phyloP scores from a whole-genome alignment of 1,139 yeast genomes.

The Geotrichum australiense region DNA sequence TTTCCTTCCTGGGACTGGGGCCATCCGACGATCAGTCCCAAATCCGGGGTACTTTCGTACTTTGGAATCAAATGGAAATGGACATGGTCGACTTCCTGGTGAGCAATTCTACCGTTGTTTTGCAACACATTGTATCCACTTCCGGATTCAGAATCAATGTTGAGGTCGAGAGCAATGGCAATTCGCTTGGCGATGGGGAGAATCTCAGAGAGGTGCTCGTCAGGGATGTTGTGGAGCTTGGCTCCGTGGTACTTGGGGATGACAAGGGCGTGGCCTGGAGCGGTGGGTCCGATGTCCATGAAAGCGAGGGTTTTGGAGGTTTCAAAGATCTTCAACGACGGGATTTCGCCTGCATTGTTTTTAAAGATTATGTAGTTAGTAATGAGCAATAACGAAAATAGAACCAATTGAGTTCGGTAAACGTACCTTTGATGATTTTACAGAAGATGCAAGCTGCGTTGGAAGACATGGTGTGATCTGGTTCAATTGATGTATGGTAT shows the following conservation, averaged over 20 bases:
- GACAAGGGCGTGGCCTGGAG: slow-evolving; percentile 79
- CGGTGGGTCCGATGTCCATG: slow-evolving; percentile 86
- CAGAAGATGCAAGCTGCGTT: slow-evolving; percentile 76
- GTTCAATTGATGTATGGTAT: background rate
- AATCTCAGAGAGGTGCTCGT: slow-evolving; percentile 76
- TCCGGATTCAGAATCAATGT: slow-evolving; percentile 56
- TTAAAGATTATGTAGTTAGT: no score
- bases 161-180: slow-evolving; percentile 59
- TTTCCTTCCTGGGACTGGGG: slow-evolving; percentile 63
- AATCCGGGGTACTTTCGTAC: slow-evolving; percentile 42
- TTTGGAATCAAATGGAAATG: slow-evolving; percentile 96
- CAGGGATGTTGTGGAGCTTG: slow-evolving; percentile 84
- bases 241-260: slow-evolving; percentile 93
- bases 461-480: slow-evolving; percentile 27
- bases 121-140: slow-evolving; percentile 83
- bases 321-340: slow-evolving; percentile 80
- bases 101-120: slow-evolving; percentile 90
- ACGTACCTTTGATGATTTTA: slow-evolving; percentile 51
- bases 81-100: slow-evolving; percentile 90
- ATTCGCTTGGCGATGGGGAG: slow-evolving; percentile 83
- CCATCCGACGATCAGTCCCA: slow-evolving; percentile 88
- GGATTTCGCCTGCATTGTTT: slow-evolving; percentile 64
- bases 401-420: no score
- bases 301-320: slow-evolving; percentile 75
- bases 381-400: background rate